Evolutionary conservation across 2,329 filamentous ascomycete genomes (phyloP).

Genomic region (Claviceps humidiphila): DNA sequence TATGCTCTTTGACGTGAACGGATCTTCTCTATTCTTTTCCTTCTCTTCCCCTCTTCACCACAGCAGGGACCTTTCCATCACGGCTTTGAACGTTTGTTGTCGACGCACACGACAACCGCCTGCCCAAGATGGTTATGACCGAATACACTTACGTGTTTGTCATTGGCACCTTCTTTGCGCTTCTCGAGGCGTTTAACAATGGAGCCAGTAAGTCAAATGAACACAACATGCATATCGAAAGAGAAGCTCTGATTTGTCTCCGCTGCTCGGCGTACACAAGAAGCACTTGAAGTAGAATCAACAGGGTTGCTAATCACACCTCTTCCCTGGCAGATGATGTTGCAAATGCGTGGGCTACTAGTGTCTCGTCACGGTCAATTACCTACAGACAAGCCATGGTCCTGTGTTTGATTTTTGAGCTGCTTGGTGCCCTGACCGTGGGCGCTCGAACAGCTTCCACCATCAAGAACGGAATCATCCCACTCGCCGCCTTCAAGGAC

Average conservation of each 20-base stretch:
- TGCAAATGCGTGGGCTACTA: constrained; percentile 71
- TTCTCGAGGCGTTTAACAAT: constrained; percentile 69
- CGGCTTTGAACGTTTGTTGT: background rate
- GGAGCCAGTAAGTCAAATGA: constrained; percentile 50
- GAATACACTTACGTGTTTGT: constrained; percentile 60
- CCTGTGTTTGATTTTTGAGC: constrained; percentile 52
- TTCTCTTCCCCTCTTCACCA: background rate
- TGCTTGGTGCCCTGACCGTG: constrained; percentile 52
- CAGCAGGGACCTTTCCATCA: background rate
- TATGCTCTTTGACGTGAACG: background rate
- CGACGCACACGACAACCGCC: background rate
- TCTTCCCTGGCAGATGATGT: constrained; percentile 53
- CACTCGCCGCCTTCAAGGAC: constrained; percentile 39
- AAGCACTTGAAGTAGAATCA: background rate
- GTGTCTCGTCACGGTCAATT: constrained; percentile 41
- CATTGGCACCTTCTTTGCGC: constrained; percentile 63
- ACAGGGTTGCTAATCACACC: constrained; percentile 4
- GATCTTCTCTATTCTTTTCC: background rate
- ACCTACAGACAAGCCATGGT: constrained; percentile 56
- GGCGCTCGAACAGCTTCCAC: constrained; percentile 60
- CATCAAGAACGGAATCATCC: constrained; percentile 69
- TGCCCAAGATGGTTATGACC: constrained; percentile 39
- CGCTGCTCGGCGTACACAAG: too few species aligned
- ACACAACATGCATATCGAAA: too few species aligned
- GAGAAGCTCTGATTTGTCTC: too few species aligned